These are phyloP conservation scores for Xylariaceae sp. DNA, from an alignment of 2,329 filamentous ascomycete species.

Conservation along the genomic window DNA sequence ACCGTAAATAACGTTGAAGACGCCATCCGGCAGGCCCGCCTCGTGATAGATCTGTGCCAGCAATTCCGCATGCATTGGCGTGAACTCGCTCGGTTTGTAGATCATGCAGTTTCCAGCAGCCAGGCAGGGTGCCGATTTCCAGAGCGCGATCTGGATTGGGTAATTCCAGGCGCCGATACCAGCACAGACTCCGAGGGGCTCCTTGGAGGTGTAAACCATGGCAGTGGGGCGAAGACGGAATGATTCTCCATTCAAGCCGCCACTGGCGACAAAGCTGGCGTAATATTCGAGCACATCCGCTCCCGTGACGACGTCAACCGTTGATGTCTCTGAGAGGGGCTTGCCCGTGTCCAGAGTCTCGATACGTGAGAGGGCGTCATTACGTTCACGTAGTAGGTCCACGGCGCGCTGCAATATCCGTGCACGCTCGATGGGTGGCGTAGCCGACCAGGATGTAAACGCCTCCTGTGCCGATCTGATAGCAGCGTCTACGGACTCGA, in stretches of 20 bases:
- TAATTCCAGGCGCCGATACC: constrained; percentile 93
- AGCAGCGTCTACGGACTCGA: constrained; percentile 63
- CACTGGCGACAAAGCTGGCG: constrained; percentile 70
- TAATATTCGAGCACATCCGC: constrained; percentile 85
- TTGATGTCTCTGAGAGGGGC: constrained; percentile 75
- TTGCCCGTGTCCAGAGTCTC: constrained; percentile 87
- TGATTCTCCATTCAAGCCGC: constrained; percentile 75
- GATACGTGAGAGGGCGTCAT: constrained; percentile 71
- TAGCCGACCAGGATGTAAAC: constrained; percentile 72
- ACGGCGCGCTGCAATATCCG: constrained; percentile 75
- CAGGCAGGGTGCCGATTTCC: constrained; percentile 82
- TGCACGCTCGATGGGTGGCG: constrained; percentile 66
- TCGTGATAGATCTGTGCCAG: constrained; percentile 72
- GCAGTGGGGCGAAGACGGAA: constrained; percentile 68
- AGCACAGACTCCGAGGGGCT: constrained; percentile 75
- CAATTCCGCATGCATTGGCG: constrained; percentile 71
- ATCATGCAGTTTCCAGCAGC: constrained; percentile 87
- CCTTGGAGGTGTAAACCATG: constrained; percentile 78
- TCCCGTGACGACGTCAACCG: constrained; percentile 76
- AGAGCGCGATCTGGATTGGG: constrained; percentile 82
- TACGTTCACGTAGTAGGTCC: constrained; percentile 64
- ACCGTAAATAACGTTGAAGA: constrained; percentile 84
- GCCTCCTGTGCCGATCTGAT: constrained; percentile 65
- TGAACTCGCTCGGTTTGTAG: constrained; percentile 86
- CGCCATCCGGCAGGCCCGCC: constrained; percentile 73